phyloP scores from a whole-genome alignment of 2,329 filamentous ascomycete genomes.

The Achaetomium macrosporum region DNA sequence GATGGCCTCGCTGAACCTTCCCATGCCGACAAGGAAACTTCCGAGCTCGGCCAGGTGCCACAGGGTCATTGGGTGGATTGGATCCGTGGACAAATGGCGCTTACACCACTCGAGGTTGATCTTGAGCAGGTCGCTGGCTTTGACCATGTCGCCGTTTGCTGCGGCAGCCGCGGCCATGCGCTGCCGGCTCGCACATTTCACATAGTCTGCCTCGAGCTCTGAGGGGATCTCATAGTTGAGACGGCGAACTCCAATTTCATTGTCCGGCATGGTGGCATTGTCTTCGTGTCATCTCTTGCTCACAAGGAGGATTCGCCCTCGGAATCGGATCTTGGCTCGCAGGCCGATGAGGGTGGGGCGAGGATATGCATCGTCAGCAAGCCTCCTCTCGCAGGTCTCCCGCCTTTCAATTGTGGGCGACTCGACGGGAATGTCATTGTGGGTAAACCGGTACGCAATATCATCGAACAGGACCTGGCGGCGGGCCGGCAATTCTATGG shows the following conservation, averaged over 20 bases:
- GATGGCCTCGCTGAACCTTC: background rate
- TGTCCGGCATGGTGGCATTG: background rate
- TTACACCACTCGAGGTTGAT: background rate
- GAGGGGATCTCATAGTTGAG: background rate
- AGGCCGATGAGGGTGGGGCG: too few relatives aligned
- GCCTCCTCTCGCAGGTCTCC: too few relatives aligned
- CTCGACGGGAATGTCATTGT: too few relatives aligned
- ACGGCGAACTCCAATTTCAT: background rate
- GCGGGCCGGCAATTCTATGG: too few relatives aligned
- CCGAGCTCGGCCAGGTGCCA: background rate
- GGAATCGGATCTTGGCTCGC: too few relatives aligned
- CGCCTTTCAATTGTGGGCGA: too few relatives aligned
- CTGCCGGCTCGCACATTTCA: background rate
- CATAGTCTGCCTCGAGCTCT: background rate
- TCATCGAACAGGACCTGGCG: too few relatives aligned
- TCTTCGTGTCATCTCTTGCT: background rate
- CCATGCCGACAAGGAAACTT: background rate
- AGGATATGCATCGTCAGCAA: too few relatives aligned
- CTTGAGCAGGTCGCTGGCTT: background rate
- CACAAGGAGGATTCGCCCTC: too few relatives aligned
- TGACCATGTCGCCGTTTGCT: background rate
- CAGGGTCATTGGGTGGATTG: background rate
- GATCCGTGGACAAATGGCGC: background rate
- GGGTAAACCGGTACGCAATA: too few relatives aligned
- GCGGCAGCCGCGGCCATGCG: background rate